Evolutionary conservation across 768 basidiomycete genomes (phyloP).

Genomic region (Fomitopsis serialis): DNA sequence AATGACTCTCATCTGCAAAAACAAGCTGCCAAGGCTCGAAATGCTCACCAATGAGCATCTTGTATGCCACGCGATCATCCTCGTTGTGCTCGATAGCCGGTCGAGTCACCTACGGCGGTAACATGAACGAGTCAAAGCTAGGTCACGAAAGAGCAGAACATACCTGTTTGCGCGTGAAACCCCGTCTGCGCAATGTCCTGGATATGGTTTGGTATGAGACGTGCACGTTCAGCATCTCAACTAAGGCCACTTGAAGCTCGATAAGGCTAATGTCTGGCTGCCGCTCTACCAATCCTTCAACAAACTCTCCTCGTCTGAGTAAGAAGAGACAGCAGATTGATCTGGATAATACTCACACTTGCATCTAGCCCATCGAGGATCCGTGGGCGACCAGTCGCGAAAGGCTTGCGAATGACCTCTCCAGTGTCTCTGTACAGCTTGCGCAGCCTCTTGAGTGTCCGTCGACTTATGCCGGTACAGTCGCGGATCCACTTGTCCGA

Average conservation of each 20-base stretch:
- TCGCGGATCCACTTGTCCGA: too few relatives aligned
- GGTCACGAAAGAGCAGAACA: neutral
- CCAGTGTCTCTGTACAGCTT: neutral
- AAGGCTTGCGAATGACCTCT: neutral
- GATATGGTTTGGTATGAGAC: slow-evolving; percentile 22
- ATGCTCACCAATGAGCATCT: slow-evolving; percentile 5
- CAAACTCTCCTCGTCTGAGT: slow-evolving; percentile 7
- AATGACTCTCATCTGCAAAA: slow-evolving; percentile 31
- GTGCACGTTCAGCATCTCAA: slow-evolving; percentile 11
- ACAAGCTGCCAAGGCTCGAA: slow-evolving; percentile 20
- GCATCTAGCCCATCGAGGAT: neutral
- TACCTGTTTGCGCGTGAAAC: slow-evolving; percentile 25
- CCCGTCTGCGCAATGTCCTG: slow-evolving; percentile 16
- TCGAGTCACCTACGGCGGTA: slow-evolving; percentile 9
- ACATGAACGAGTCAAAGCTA: neutral
- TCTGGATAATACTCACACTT: neutral
- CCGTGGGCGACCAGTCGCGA: neutral
- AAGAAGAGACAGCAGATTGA: neutral
- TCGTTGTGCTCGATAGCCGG: slow-evolving; percentile 14
- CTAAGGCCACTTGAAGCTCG: slow-evolving; percentile 23
- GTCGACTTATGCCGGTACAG: neutral
- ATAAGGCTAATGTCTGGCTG: slow-evolving; percentile 23
- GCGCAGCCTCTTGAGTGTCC: neutral
- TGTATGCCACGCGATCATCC: slow-evolving; percentile 4
- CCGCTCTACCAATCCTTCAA: slow-evolving; percentile 14